A percentile compares a stretch with the other conserved stretches of the same genome.
phyloP scores from a whole-genome alignment of 2,329 filamentous ascomycete genomes.

The Diaporthe aspalathi region DNA sequence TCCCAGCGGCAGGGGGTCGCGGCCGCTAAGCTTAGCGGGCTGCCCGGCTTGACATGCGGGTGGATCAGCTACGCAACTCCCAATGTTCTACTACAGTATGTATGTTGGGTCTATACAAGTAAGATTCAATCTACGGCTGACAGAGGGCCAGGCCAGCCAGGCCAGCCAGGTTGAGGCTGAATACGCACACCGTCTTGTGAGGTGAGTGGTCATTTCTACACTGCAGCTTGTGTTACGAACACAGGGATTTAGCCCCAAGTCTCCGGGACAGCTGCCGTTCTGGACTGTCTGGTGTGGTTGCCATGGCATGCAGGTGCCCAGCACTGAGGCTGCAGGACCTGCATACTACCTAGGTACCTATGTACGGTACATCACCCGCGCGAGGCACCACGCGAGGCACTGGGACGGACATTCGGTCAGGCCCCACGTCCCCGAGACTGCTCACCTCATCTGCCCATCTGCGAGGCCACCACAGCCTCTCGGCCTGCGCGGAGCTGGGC shows the following conservation, averaged over 20 bases:
- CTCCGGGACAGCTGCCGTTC: no score
- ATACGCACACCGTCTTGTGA: not conserved
- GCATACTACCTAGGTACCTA: no score
- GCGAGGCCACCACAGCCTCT: not conserved
- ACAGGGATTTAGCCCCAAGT: no score
- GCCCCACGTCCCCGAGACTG: conserved; percentile 21
- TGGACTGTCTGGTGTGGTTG: no score
- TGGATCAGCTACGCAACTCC: not conserved
- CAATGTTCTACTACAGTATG: no score
- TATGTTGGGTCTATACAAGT: no score
- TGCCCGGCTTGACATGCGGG: conserved; percentile 18
- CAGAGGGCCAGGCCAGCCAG: no score
- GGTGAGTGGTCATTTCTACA: not conserved
- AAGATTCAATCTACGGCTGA: no score
- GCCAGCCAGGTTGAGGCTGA: not conserved
- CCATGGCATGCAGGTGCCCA: no score
- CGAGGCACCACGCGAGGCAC: conserved; percentile 24
- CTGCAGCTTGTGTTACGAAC: not conserved
- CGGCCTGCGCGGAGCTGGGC: not conserved
- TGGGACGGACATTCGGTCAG: conserved; percentile 16
- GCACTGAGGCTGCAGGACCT: conserved; percentile 17
- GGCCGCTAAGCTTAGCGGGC: conserved; percentile 22
- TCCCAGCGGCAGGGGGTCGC: conserved; percentile 19
- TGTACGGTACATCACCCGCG: not conserved
- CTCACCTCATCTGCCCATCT: conserved; percentile 29